These are phyloP conservation scores for Lentinula sp. DNA, from an alignment of 768 basidiomycete genomes.

Conservation along the genomic window DNA sequence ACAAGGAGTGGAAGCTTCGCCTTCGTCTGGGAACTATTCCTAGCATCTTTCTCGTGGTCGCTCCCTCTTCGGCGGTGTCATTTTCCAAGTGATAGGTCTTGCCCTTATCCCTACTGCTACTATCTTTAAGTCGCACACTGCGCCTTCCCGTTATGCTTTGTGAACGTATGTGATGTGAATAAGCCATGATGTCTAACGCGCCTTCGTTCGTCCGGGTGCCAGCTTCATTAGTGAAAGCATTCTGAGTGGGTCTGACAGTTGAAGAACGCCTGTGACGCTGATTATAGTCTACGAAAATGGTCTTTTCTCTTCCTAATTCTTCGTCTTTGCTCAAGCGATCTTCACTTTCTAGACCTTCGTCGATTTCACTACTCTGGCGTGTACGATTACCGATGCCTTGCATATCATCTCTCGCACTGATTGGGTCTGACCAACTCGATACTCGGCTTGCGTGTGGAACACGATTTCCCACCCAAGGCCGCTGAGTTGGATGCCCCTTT, in stretches of 20 bases:
- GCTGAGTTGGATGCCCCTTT: constrained; percentile 3
- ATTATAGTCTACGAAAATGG: constrained; percentile 16
- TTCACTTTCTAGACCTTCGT: constrained; percentile 23
- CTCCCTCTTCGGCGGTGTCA: background rate
- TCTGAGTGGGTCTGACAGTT: background rate
- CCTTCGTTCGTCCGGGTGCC: background rate
- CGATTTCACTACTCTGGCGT: constrained; percentile 9
- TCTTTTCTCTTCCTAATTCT: constrained; percentile 18
- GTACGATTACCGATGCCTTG: background rate
- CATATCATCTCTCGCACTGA: constrained; percentile 30
- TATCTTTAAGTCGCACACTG: background rate
- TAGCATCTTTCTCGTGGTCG: constrained; percentile 20
- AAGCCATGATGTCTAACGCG: background rate
- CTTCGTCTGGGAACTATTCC: constrained; percentile 23
- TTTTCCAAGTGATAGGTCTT: background rate
- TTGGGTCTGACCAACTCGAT: constrained; percentile 52
- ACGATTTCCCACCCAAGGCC: constrained; percentile 1
- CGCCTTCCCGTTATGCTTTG: background rate
- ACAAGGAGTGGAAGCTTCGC: constrained; percentile 16
- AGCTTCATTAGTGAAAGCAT: background rate
- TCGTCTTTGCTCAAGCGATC: constrained; percentile 15
- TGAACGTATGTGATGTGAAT: background rate
- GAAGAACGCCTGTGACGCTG: constrained; percentile 15
- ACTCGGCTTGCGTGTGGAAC: constrained; percentile 28
- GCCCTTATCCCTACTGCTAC: background rate